These are phyloP conservation scores for Saccharomycopsis microspora DNA, from an alignment of 805 yeast genomes.

Conservation along the genomic window DNA sequence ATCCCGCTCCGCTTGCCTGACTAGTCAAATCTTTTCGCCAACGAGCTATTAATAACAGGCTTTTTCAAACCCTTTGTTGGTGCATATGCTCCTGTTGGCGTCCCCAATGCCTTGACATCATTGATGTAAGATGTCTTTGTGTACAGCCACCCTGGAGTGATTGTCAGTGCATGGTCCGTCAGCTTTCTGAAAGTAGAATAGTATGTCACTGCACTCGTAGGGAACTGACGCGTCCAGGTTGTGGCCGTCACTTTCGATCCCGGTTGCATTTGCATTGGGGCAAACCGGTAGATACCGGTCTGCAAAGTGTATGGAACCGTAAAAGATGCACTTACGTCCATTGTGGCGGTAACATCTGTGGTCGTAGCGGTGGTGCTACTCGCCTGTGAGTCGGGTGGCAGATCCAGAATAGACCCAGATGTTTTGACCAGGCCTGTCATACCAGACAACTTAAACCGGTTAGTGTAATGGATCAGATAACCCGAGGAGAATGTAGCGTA, in stretches of 20 bases:
- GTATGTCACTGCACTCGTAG: conserved; percentile 58
- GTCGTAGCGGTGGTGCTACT: neutral
- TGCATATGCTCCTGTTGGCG: conserved; percentile 1
- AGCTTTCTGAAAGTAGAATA: conserved; percentile 26
- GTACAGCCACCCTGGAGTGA: conserved; percentile 79
- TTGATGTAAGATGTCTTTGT: conserved; percentile 51
- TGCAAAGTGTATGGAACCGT: conserved; percentile 65
- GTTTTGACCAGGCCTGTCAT: conserved; percentile 51
- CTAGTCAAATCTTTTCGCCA: too few species aligned
- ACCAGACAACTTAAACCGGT: conserved; percentile 50
- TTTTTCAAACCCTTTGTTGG: neutral
- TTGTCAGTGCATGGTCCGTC: conserved; percentile 12
- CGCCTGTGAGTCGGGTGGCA: conserved; percentile 32
- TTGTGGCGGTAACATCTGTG: conserved; percentile 22
- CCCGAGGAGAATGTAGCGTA: conserved; percentile 28
- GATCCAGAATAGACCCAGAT: conserved; percentile 33
- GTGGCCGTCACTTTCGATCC: conserved; percentile 54
- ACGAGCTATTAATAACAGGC: neutral
- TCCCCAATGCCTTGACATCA: conserved; percentile 42
- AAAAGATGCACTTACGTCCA: conserved; percentile 40
- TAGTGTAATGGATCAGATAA: conserved; percentile 53
- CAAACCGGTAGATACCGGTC: conserved; percentile 67
- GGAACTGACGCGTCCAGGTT: conserved; percentile 52
- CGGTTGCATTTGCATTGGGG: conserved; percentile 93
- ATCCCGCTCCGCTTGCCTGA: too few species aligned